Conservation (phyloP, 1,284 basidiomycete species). For the Xerocomus nothofagi region DNA sequence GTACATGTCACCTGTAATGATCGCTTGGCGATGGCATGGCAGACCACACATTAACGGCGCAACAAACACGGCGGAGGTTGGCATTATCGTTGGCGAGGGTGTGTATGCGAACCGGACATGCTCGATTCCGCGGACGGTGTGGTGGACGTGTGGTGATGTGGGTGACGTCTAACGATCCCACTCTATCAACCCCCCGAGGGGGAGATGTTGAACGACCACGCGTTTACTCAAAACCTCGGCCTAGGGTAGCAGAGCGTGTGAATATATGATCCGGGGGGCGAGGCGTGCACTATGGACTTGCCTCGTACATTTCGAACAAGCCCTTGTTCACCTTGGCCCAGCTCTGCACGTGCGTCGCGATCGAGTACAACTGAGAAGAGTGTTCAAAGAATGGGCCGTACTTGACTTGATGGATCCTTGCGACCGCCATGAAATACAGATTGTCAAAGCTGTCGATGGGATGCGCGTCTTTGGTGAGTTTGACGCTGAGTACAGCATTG, state of each 20-base stretch:
- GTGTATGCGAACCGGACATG: conserved; percentile 16
- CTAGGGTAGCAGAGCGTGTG: conserved; percentile 37
- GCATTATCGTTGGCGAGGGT: conserved; percentile 15
- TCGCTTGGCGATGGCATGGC: conserved; percentile 9
- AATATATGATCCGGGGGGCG: neutral
- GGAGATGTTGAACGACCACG: conserved; percentile 96
- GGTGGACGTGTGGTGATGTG: conserved; percentile 1
- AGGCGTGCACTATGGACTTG: conserved; percentile 27
- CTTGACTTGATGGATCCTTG: conserved; percentile 81
- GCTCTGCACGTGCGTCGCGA: conserved; percentile 80
- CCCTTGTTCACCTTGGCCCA: conserved; percentile 92
- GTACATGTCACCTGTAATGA: neutral
- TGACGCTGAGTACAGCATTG: conserved; percentile 53
- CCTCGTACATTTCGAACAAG: conserved; percentile 94
- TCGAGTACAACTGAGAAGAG: conserved; percentile 86
- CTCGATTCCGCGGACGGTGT: conserved; percentile 24
- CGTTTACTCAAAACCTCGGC: conserved; percentile 93
- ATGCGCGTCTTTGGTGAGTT: conserved; percentile 43
- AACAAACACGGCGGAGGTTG: conserved; percentile 5
- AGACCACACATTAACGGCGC: neutral
- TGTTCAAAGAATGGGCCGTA: conserved; percentile 89
- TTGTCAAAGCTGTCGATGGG: conserved; percentile 43
- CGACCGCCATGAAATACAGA: conserved; percentile 80
- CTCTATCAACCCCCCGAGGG: conserved; percentile 77
- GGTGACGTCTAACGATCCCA: conserved; percentile 47